A percentile compares a stretch with the other conserved stretches of the same genome.
phyloP scores from a whole-genome alignment of 2,329 filamentous ascomycete species.

The Bipolaris gigantea region DNA sequence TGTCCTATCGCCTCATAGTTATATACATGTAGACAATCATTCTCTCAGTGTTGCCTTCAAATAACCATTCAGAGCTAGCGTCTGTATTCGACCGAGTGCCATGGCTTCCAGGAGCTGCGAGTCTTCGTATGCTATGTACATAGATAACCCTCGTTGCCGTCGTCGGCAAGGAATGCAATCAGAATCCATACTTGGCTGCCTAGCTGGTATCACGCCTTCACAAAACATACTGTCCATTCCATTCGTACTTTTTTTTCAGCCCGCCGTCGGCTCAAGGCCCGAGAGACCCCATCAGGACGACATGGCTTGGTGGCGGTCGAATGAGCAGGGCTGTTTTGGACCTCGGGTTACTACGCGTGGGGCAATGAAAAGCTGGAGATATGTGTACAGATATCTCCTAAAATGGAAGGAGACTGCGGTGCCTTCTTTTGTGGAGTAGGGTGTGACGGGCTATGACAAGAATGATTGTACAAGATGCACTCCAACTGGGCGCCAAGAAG shows the following conservation, averaged over 20 bases:
- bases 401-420: slow-evolving; percentile 11
- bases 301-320: neutral
- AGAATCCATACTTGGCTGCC: no score
- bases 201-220: neutral
- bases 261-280: slow-evolving; percentile 14
- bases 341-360: slow-evolving; percentile 2
- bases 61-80: neutral
- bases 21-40: neutral
- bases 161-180: slow-evolving; percentile 1
- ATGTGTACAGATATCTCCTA: slow-evolving; percentile 1
- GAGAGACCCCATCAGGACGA: neutral
- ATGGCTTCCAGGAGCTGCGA: slow-evolving; percentile 23
- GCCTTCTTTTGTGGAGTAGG: neutral
- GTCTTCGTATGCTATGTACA: slow-evolving; percentile 7
- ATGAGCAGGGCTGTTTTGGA: neutral
- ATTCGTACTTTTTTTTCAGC: slow-evolving; percentile 15
- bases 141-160: slow-evolving; percentile 9
- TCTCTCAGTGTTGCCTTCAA: neutral
- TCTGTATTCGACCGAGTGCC: slow-evolving; percentile 10
- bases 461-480: slow-evolving; percentile 6
- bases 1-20: neutral
- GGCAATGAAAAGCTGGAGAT: slow-evolving; percentile 1
- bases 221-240: slow-evolving; percentile 8
- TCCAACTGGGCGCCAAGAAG: slow-evolving; percentile 29
- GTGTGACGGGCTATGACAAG: slow-evolving; percentile 3